phyloP scores from a whole-genome alignment of 805 yeast species.

The Barnettozyma sucrosica region DNA sequence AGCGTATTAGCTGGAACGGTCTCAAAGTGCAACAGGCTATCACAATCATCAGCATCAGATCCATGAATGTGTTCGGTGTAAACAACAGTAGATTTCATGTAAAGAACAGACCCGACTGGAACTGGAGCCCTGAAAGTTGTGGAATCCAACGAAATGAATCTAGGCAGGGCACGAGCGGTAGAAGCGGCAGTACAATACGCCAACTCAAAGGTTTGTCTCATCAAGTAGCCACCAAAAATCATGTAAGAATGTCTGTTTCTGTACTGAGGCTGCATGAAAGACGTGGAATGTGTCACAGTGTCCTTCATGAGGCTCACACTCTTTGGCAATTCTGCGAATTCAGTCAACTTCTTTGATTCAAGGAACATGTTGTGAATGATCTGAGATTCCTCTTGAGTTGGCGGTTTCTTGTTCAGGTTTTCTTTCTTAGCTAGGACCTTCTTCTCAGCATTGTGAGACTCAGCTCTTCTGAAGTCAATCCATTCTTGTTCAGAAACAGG shows the following conservation, averaged over 20 bases:
- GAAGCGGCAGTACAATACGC: slow-evolving; percentile 93
- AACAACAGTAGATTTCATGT: slow-evolving; percentile 74
- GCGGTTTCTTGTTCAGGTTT: slow-evolving; percentile 58
- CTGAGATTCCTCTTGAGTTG: slow-evolving; percentile 66
- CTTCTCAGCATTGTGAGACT: slow-evolving; percentile 82
- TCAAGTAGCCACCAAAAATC: slow-evolving; percentile 91
- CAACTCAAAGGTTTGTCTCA: slow-evolving; percentile 88
- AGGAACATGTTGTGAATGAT: slow-evolving; percentile 77
- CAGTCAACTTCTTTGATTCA: slow-evolving; percentile 36
- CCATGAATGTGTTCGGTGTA: slow-evolving; percentile 77
- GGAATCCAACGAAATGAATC: slow-evolving; percentile 85
- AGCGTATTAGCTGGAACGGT: slow-evolving; percentile 54
- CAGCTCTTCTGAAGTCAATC: slow-evolving; percentile 82
- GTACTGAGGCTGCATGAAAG: slow-evolving; percentile 95
- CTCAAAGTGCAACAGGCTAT: slow-evolving; percentile 39
- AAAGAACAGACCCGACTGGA: slow-evolving; percentile 88
- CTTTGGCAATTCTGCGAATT: slow-evolving; percentile 35
- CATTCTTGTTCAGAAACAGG: slow-evolving; percentile 75
- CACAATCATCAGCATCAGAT: slow-evolving; percentile 22
- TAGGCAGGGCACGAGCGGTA: slow-evolving; percentile 76
- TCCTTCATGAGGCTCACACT: slow-evolving; percentile 63
- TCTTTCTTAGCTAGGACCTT: slow-evolving; percentile 67
- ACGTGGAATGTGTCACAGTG: slow-evolving; percentile 65
- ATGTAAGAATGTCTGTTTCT: slow-evolving; percentile 90
- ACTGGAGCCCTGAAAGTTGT: slow-evolving; percentile 93